phyloP scores from a whole-genome alignment of 225 moss, liverwort and hornwort genomes.

The Antitrichia curtipendula region DNA sequence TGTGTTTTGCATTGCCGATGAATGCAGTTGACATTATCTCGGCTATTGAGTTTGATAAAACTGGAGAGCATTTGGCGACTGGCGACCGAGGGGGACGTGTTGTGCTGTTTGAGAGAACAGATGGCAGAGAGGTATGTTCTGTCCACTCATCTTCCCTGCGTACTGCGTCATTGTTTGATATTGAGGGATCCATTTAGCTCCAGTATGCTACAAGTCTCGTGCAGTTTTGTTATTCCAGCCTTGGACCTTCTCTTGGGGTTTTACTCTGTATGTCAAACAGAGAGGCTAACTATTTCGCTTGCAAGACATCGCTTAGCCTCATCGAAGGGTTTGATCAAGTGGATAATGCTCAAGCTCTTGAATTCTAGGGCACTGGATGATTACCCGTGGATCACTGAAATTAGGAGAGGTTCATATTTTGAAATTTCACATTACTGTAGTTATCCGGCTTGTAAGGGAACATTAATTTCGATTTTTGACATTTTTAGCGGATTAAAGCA shows the following conservation, averaged over 20 bases:
- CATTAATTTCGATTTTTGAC: not conserved
- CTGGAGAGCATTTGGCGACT: conserved; percentile 96
- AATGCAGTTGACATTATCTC: conserved; percentile 96
- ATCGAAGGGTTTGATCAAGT: not conserved
- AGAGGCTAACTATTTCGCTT: not conserved
- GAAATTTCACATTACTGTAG: not conserved
- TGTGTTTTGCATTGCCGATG: not conserved
- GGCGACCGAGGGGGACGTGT: conserved; percentile 97
- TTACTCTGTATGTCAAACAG: not conserved
- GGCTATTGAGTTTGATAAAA: conserved; percentile 97
- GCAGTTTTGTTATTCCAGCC: not conserved
- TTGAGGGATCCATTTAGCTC: conserved; percentile 5
- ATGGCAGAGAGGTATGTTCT: conserved; percentile 87
- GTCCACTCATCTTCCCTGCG: not conserved
- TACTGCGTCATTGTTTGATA: not conserved
- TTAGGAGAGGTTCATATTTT: not conserved
- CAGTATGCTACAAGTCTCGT: not conserved
- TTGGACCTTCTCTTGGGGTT: conserved; percentile 53
- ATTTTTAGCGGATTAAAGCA: not conserved
- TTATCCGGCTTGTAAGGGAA: not conserved
- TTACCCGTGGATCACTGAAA: not conserved
- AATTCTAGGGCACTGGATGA: not conserved
- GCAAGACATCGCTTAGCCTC: not conserved
- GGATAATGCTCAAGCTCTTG: not conserved
- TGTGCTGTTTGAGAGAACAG: conserved; percentile 95